phyloP scores from a whole-genome alignment of 169 alveolate species.

The Theileria annulata region DNA sequence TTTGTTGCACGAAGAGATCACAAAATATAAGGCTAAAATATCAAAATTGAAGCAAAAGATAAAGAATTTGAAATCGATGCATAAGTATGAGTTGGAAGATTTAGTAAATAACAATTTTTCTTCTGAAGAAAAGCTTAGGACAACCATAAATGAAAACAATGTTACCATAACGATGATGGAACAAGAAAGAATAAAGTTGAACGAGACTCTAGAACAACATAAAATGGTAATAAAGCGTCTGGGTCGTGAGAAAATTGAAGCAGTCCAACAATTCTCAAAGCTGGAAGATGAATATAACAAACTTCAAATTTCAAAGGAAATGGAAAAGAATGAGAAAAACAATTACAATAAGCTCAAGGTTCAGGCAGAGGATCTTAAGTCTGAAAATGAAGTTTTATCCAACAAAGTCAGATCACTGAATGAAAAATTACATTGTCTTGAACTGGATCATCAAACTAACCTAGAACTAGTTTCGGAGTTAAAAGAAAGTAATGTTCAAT shows the following conservation, averaged over 20 bases:
- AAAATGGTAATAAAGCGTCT: conserved; percentile 18
- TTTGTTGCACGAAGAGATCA: neutral
- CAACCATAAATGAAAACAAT: conserved; percentile 9
- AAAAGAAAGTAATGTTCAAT: neutral
- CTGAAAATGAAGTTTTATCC: conserved; percentile 5
- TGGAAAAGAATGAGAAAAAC: conserved; percentile 4
- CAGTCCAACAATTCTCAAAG: conserved; percentile 7
- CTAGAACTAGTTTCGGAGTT: neutral
- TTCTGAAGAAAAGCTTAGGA: conserved; percentile 7
- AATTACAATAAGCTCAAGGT: neutral
- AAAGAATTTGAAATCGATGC: neutral
- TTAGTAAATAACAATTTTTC: neutral
- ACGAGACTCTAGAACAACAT: conserved; percentile 14
- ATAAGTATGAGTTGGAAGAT: conserved; percentile 26
- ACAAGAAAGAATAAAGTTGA: conserved; percentile 13
- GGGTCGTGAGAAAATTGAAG: conserved; percentile 8
- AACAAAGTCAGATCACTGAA: conserved; percentile 1
- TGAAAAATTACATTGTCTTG: neutral
- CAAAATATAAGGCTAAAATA: conserved; percentile 2
- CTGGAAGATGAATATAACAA: conserved; percentile 12
- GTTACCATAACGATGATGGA: conserved; percentile 12
- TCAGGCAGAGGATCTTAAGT: neutral
- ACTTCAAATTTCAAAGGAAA: conserved; percentile 6
- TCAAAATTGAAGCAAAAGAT: neutral
- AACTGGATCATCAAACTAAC: neutral